Evolutionary conservation across 1,284 basidiomycete species (phyloP).

Genomic region (Pseudozyma thailandica): DNA sequence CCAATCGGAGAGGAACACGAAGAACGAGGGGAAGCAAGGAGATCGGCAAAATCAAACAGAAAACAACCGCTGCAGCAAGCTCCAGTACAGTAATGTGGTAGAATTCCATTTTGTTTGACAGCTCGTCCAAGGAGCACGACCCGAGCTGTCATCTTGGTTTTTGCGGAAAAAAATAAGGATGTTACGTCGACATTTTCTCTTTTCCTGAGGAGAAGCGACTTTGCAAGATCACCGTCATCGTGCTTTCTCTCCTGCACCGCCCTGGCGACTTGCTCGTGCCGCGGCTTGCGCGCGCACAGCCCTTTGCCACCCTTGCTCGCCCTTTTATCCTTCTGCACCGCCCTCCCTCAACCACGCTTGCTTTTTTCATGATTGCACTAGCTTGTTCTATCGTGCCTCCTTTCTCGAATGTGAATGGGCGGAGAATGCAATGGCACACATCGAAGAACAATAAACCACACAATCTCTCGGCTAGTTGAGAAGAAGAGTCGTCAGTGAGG

Average conservation of each 20-base stretch:
- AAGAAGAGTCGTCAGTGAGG: no score
- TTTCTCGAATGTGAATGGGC: no score
- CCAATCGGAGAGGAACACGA: conserved; percentile 6
- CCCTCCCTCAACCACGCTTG: no score
- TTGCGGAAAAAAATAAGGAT: background rate
- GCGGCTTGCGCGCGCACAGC: background rate
- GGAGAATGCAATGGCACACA: no score
- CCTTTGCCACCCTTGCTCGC: background rate
- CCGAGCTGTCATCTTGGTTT: background rate
- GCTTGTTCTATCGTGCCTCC: no score
- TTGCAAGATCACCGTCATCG: conserved; percentile 3
- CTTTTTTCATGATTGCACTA: no score
- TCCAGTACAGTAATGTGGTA: no score
- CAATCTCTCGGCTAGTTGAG: no score
- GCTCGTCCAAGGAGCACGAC: background rate
- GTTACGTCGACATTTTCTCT: background rate
- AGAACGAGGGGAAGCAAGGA: background rate
- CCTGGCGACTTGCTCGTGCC: background rate
- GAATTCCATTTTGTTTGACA: no score
- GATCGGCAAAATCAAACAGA: background rate
- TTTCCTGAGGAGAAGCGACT: background rate
- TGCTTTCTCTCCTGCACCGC: background rate
- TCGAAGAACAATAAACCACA: no score
- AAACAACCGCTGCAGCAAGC: no score
- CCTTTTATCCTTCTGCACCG: background rate